Evolutionary conservation across 2,329 filamentous ascomycete genomes (phyloP), one percentile per base, ranked within the genome.

Genomic region (Orbilia quercus): DNA sequence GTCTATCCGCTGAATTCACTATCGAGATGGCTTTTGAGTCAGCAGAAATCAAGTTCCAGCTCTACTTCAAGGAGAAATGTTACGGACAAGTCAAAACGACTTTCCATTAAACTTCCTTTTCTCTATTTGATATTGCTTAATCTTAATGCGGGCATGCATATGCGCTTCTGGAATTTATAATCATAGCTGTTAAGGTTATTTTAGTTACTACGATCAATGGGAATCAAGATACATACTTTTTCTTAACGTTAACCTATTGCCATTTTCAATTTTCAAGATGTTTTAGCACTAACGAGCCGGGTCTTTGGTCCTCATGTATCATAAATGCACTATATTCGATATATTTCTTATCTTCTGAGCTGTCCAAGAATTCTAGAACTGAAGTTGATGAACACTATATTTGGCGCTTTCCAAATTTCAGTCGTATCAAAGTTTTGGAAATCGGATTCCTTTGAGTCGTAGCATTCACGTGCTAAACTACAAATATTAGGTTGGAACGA

Each of bases 81-180:
- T 74, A 74, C 42, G 70, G 70, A 23, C 62, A 69, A n/a, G 70
- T 74, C 44, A 74, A 74, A 50, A 74, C 70, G 16, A 74, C 70
- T 14, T 74, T 67, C 50, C 70, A 69, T 40, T 74, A 38, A 48
- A 51, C 7, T 22, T 7, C 7, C 20, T 40, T 44, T 28, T 9
- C 9, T 31, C 28, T 9, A 9, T 4, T 31, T 31, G 9, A 31
- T 31, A 31, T 5, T 31, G n/a, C n/a, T n/a, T n/a, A n/a, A 31
- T 4, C 28, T 31, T 31, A 31, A 31, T 31, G 9, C 9, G 28
- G 28, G n/a, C n/a, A n/a, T n/a, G n/a, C n/a, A n/a, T 9, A 31
- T 31, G 28, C 28, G 28, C 28, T 31, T 31, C 14, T 50, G 3
- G n/a, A 1, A 45, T 44, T 18, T 1, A 7, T 38, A 31, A 12